Evolutionary conservation across 108 stramenopile genomes (phyloP).

Genomic region (Aurantiochytrium sp.): DNA sequence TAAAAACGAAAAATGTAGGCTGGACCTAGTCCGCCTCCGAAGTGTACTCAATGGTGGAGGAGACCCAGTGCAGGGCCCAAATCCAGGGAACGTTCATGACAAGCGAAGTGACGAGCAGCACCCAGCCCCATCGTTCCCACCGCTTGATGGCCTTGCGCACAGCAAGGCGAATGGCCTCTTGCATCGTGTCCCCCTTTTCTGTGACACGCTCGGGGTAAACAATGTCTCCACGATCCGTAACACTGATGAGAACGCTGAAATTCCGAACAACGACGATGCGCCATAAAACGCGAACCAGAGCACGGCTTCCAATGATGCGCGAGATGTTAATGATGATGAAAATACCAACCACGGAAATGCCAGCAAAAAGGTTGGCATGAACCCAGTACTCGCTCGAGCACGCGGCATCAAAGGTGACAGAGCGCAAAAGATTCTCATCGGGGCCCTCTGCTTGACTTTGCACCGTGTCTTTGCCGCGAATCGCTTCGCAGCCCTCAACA

Average conservation of each 20-base stretch:
- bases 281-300: not conserved
- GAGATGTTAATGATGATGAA: not conserved
- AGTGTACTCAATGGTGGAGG: not conserved
- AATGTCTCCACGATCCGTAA: not conserved
- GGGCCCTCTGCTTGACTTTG: not conserved
- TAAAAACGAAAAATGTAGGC: no score
- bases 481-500: not conserved
- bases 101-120: not conserved
- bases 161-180: not conserved
- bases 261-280: not conserved
- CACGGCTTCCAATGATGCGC: not conserved
- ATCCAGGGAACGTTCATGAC: slow-evolving; percentile 16
- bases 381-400: slow-evolving; percentile 2
- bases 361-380: not conserved
- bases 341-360: not conserved
- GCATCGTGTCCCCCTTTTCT: not conserved
- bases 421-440: not conserved
- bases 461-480: not conserved
- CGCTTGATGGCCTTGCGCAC: not conserved
- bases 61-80: not conserved
- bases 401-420: not conserved
- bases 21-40: not conserved
- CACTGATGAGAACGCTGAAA: not conserved
- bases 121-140: not conserved
- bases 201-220: not conserved